A percentile compares a stretch with the other conserved stretches of the same genome.
Conservation (phyloP, 176 grass and related monocot genomes). For the Musa itinerans region DNA sequence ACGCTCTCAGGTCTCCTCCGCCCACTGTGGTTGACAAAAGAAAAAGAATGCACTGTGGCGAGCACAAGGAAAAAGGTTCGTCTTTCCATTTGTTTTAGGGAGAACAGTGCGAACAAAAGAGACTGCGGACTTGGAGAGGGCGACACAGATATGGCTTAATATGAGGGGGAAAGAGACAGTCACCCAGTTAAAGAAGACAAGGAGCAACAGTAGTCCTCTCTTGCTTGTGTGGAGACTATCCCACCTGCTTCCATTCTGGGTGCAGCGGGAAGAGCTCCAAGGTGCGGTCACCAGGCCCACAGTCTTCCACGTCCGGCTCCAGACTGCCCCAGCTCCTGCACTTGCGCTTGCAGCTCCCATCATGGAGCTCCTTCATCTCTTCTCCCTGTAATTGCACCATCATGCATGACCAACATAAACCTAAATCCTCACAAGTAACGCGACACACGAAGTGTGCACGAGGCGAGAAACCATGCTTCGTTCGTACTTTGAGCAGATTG, state of each 20-base stretch:
- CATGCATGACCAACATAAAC: background rate
- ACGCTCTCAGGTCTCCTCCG: constrained; percentile 15
- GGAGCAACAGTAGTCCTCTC: background rate
- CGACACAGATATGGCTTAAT: background rate
- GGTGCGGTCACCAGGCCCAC: constrained; percentile 24
- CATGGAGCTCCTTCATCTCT: constrained; percentile 17
- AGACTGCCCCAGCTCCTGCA: constrained; percentile 27
- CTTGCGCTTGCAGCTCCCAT: constrained; percentile 39
- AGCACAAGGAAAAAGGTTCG: background rate
- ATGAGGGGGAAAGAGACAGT: background rate
- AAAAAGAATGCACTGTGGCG: background rate
- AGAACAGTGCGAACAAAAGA: no score
- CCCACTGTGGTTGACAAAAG: constrained; percentile 6
- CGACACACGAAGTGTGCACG: background rate
- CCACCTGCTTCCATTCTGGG: constrained; percentile 42
- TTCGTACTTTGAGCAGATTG: constrained; percentile 23
- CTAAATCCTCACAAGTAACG: background rate
- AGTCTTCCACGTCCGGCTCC: constrained; percentile 9
- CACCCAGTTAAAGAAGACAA: constrained; percentile 1
- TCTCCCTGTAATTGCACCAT: constrained; percentile 5
- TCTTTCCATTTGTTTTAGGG: no score
- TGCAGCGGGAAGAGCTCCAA: constrained; percentile 89
- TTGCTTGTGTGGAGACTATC: background rate
- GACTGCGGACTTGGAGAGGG: no score
- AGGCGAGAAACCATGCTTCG: background rate